Evolutionary conservation across 345 rosid species (phyloP), one percentile per base, ranked within the genome.

Genomic region (Iberis pinnata): DNA sequence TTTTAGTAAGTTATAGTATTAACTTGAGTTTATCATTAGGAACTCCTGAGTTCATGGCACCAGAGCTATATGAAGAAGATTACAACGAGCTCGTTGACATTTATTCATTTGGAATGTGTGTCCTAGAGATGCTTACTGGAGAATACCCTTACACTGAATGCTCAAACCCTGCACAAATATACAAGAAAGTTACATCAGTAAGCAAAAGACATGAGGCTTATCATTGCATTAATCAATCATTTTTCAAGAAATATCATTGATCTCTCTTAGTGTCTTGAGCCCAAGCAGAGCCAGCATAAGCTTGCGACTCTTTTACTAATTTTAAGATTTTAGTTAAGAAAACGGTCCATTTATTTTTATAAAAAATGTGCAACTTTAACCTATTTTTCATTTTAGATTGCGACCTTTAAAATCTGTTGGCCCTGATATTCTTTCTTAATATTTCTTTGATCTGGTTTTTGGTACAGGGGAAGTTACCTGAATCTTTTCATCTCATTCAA

Each of bases 31-130:
- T n/a, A n/a, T n/a, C n/a, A n/a, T n/a, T n/a, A 88, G 99, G 97
- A 50, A 93, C 99, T 48, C 99, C 99, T 12, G 99, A 86, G 24
- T 93, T 86, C 67, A 93, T 93, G 99, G 99, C 99, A 3, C 99
- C 99, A 0, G 99, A 93, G 70, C 89, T 93, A 52, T 88, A 93
- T 35, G 97, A 93, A 59, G 99, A 93, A 65, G 95, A 93, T 57
- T 93, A 93, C 57, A 88, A 83, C 43, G 97, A 86, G 68, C 95
- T 93, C 22, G 95, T 88, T 15, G 99, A 93, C 71, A 83, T 93
- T 62, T 93, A 93, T 45, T 84, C 97, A 9, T 93, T 93, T 50
- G 97, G 99, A 56, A 81, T 93, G 99, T 88, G 99, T 78, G 70
- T 93, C 71, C 78, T 93, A 50, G 97, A 93, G 76, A 69, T 88